Percentiles rank a stretch among this genome's conserved stretches.
phyloP scores from a whole-genome alignment of 768 basidiomycete species.

The Clitopilus hobsonii region DNA sequence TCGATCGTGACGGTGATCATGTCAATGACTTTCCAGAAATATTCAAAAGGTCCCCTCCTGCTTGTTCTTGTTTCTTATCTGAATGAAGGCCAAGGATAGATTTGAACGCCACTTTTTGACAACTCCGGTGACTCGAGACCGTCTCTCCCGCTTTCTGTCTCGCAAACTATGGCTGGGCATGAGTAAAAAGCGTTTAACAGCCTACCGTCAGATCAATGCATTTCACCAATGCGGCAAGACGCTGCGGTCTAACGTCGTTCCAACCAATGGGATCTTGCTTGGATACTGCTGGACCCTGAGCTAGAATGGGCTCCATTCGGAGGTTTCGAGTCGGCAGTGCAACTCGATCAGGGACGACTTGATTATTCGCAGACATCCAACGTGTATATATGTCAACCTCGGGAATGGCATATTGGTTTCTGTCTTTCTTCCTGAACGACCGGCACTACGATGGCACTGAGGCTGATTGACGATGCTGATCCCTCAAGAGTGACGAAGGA shows the following conservation, averaged over 20 bases:
- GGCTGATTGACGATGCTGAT: conserved; percentile 31
- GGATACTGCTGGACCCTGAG: background rate
- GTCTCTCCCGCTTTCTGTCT: background rate
- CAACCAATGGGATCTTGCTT: background rate
- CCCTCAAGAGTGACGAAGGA: conserved; percentile 22
- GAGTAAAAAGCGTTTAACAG: too few species aligned
- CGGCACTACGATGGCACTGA: conserved; percentile 13
- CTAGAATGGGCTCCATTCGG: background rate
- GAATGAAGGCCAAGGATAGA: background rate
- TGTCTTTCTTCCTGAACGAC: background rate
- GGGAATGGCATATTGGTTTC: background rate
- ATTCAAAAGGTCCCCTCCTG: too few species aligned
- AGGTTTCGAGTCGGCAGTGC: background rate
- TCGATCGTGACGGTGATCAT: too few species aligned
- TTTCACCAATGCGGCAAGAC: background rate
- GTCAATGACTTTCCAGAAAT: too few species aligned
- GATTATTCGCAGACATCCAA: background rate
- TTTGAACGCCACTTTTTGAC: background rate
- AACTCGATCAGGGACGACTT: background rate
- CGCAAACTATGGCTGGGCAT: too few species aligned
- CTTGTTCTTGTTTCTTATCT: too few species aligned
- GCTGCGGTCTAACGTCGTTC: background rate
- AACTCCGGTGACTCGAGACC: background rate
- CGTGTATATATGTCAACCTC: background rate
- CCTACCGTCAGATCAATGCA: background rate